These are phyloP conservation scores for Cutaneotrichosporon dermatis DNA, from an alignment of 1,284 basidiomycete genomes.

Conservation along the genomic window DNA sequence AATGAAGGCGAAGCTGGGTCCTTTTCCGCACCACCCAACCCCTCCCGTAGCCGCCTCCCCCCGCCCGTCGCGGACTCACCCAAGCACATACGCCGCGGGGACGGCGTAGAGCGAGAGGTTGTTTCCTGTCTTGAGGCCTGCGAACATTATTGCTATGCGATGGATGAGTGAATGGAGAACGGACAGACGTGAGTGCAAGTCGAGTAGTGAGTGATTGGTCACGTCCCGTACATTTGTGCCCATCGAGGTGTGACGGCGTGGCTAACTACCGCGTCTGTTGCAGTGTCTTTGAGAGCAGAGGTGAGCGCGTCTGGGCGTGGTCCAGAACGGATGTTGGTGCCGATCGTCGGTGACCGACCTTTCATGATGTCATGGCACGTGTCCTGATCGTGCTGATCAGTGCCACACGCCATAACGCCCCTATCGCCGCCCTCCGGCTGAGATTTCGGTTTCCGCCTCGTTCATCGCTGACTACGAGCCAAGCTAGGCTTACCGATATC, in stretches of 20 bases:
- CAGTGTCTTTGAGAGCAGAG: too few species aligned
- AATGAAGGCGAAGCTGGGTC: too few species aligned
- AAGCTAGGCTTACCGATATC: too few species aligned
- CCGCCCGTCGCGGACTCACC: slow-evolving; percentile 15
- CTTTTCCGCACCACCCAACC: too few species aligned
- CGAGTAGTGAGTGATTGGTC: too few species aligned
- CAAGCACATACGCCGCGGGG: slow-evolving; percentile 25
- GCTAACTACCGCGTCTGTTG: too few species aligned
- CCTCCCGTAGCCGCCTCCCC: neutral
- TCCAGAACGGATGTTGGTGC: too few species aligned
- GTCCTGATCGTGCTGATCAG: neutral
- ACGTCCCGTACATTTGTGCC: too few species aligned
- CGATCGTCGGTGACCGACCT: too few species aligned
- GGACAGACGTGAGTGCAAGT: too few species aligned
- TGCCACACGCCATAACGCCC: neutral
- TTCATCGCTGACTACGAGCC: neutral
- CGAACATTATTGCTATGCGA: slow-evolving; percentile 3
- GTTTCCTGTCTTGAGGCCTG: slow-evolving; percentile 11
- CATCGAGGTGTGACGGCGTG: too few species aligned
- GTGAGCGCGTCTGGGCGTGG: too few species aligned
- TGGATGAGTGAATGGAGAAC: neutral
- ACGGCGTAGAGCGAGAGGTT: slow-evolving; percentile 33
- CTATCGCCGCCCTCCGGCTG: neutral
- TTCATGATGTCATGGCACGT: neutral
- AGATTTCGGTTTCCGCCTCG: neutral